Percentiles rank a stretch among this genome's conserved stretches.
Conservation (phyloP, 129 eudicot species). For the Mikania micrantha region DNA sequence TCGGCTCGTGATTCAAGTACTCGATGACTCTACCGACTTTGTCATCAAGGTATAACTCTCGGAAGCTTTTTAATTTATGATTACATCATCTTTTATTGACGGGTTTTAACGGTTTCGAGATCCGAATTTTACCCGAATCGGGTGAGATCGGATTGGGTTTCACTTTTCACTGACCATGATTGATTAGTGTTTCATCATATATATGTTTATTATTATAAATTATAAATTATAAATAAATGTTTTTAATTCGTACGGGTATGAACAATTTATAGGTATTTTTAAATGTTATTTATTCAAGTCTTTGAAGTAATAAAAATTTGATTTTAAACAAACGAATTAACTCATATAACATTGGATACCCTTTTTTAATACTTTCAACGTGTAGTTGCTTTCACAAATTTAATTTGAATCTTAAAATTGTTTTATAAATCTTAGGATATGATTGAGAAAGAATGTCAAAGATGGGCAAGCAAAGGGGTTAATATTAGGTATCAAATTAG, state of each 20-base stretch:
- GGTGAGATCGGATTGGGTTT: not conserved
- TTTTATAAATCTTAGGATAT: slow-evolving; percentile 43
- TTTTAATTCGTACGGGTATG: not conserved
- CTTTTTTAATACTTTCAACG: not conserved
- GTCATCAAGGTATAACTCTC: slow-evolving; percentile 59
- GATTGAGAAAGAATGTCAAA: slow-evolving; percentile 88
- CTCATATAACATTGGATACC: not conserved
- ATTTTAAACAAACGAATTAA: not conserved
- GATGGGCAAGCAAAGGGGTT: slow-evolving; percentile 99
- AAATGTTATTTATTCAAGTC: not conserved
- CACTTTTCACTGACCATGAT: no score
- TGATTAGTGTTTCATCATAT: no score
- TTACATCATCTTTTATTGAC: not conserved
- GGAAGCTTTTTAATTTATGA: no score
- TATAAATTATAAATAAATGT: no score
- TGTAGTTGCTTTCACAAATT: no score
- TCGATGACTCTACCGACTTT: slow-evolving; percentile 91
- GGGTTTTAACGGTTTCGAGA: slow-evolving; percentile 14
- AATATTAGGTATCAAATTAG: slow-evolving; percentile 85
- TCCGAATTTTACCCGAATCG: slow-evolving; percentile 11
- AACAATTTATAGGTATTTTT: slow-evolving; percentile 5
- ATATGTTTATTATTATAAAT: no score
- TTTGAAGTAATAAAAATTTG: not conserved
- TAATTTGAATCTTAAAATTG: no score
- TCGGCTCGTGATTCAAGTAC: slow-evolving; percentile 92